Conservation (phyloP, 2,329 filamentous ascomycete genomes). For the Penicillium sp. region DNA sequence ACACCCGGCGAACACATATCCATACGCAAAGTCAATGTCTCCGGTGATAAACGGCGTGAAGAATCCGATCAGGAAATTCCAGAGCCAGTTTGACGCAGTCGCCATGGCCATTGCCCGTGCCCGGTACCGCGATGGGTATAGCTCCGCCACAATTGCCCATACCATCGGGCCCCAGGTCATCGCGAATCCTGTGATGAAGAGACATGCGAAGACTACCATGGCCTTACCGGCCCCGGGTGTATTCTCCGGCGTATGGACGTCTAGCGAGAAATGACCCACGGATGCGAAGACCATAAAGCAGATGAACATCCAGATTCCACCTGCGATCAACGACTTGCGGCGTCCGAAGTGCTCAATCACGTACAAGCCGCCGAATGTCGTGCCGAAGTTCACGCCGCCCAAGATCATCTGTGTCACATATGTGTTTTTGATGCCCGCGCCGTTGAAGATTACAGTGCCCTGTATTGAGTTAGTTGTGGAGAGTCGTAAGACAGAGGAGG, state of each 20-base stretch:
- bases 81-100: constrained; percentile 70
- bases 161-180: constrained; percentile 63
- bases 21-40: constrained; percentile 68
- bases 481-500: too few relatives aligned
- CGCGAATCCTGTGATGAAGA: constrained; percentile 69
- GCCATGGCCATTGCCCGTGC: constrained; percentile 73
- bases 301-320: constrained; percentile 62
- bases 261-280: constrained; percentile 49
- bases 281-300: constrained; percentile 64
- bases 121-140: constrained; percentile 48
- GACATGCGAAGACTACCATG: constrained; percentile 66
- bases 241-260: constrained; percentile 39
- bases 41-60: constrained; percentile 74
- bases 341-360: constrained; percentile 66
- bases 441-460: constrained; percentile 52
- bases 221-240: constrained; percentile 55
- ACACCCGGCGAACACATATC: constrained; percentile 72
- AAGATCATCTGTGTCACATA: constrained; percentile 64
- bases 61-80: constrained; percentile 70
- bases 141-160: constrained; percentile 47
- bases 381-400: constrained; percentile 63
- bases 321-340: constrained; percentile 63
- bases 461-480: constrained; percentile 46
- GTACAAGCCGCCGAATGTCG: constrained; percentile 64
- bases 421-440: constrained; percentile 61